Evolutionary conservation across 495 filamentous ascomycete genomes (phyloP), one percentile per base, ranked within the genome.

Genomic region (Talaromyces trachyspermus): DNA sequence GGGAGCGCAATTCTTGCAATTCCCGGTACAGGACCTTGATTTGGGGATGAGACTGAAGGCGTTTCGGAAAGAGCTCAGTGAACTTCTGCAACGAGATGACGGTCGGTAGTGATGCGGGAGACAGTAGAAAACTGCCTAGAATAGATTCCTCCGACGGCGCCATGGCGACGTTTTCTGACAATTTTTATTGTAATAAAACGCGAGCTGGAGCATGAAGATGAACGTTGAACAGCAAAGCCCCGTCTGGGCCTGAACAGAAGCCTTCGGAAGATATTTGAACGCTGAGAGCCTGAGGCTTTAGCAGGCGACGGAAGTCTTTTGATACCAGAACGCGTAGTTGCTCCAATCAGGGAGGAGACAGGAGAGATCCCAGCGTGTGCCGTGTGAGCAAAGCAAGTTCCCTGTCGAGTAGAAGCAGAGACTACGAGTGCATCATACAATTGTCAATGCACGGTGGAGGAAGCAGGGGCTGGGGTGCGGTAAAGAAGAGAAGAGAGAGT

Each of bases 1-100:
- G 74, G 48, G 83, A 78, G 14, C 88, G 77, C 49, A 84, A 75
- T 38, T 79, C 73, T 54, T 90, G 83, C 10, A 94, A 69, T 62
- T 91, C 85, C 9, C 83, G 77, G 55, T 92, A 95, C n/a, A 95
- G 68, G 3, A 72, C 69, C 48, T 77, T 76, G 48, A 94, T 76
- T 49, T 86, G 82, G 0, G 87, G 82, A 33, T 86, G 84, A 26
- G 74, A 69, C 44, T 81, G 84, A 48, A 84, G 71, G 4, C 78
- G 64, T 36, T 72, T 77, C 2, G 89, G 88, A 51, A 95, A 92
- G 29, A 92, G 69, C 22, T 81, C 74, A 23, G 77, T 79, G 68
- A 94, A 94, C 51, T 87, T 76, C 42, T 80, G 70, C 22, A 91
- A 66, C 11, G 87, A 80, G 54, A 91, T 74, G 46, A 88, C 69